A percentile compares a stretch with the other conserved stretches of the same genome.
phyloP scores from a whole-genome alignment of 2,329 filamentous ascomycete species.

The Claviceps africana region DNA sequence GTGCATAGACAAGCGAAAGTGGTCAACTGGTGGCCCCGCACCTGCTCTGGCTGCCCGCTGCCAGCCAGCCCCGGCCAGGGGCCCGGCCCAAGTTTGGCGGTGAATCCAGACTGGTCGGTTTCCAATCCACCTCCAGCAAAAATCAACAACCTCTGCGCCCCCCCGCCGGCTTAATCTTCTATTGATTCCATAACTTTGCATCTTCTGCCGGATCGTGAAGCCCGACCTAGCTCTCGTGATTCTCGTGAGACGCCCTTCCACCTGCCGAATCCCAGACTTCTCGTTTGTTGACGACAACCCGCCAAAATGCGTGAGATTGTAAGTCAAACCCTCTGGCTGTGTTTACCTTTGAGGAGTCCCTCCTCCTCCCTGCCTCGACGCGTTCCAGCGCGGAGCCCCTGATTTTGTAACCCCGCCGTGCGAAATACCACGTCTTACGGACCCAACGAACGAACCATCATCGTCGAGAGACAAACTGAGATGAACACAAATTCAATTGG shows the following conservation, averaged over 20 bases:
- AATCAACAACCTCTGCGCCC: constrained; percentile 12
- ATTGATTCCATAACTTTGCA: constrained; percentile 13
- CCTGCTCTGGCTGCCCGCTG: constrained; percentile 3
- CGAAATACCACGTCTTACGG: background rate
- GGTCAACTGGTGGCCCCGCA: constrained; percentile 11
- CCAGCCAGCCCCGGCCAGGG: constrained; percentile 6
- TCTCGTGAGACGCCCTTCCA: constrained; percentile 8
- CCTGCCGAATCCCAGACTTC: constrained; percentile 9
- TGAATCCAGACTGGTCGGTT: constrained; percentile 10
- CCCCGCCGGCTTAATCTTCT: constrained; percentile 9
- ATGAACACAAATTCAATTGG: constrained; percentile 30
- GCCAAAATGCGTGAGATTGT: constrained; percentile 57
- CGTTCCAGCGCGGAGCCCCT: constrained; percentile 24
- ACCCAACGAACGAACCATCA: background rate
- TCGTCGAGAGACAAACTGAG: background rate
- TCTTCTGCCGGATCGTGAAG: constrained; percentile 18
- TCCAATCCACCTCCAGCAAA: constrained; percentile 12
- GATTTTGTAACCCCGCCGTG: constrained; percentile 24
- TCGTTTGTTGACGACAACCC: constrained; percentile 11
- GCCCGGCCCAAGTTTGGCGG: constrained; percentile 11
- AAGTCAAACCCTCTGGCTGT: constrained; percentile 23
- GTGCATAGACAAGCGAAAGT: constrained; percentile 22
- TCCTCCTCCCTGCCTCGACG: constrained; percentile 17
- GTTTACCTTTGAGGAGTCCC: constrained; percentile 6
- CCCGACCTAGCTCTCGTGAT: constrained; percentile 20